Evolutionary conservation across 331 rosid species (phyloP), one percentile per base, ranked within the genome.

Genomic region (Spiraea crenata): DNA sequence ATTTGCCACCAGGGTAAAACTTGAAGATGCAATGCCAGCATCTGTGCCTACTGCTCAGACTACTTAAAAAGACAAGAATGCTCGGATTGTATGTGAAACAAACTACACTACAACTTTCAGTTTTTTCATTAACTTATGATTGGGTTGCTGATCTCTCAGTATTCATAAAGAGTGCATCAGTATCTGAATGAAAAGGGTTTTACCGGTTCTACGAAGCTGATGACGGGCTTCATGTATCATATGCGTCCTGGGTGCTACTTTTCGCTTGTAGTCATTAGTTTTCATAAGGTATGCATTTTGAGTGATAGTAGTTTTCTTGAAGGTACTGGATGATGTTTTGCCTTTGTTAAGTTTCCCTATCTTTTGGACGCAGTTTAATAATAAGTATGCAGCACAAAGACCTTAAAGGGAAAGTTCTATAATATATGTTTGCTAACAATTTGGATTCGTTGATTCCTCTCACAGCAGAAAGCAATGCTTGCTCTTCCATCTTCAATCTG

Each of bases 11-110:
- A 76, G 79, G 65, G 80, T 82, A 67, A 82, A 83, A 69, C 70
- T 80, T n/a, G 96, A 88, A 65, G 93, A 84, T 73, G 80, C 76
- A 11, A 79, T 81, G 44, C 66, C 86, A 34, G 88, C 69, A 68
- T 73, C 85, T 1, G 84, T 84, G 76, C 69, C 96, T 73, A 75
- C 95, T 57, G 46, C 80, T 46, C 90, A 83, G 78, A 76, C 83
- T 74, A 81, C 73, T 72, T 90, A 85, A 84, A 75, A 67, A 61
- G 78, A 73, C 11, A 3, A 70, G 56, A 65, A 42, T 48, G 64
- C 65, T 56, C 3, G 34, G 81, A 56, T 55, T 72, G 76, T 57
- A 57, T 57, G 77, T 57, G 65, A 80, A 75, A 73, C 65, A 72
- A 66, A 58, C 71, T 57, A 52, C 40, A 70, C 52, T 71, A 50